These are phyloP conservation scores for Solanum dulcamara DNA, from an alignment of 257 asterid species.

Conservation along the genomic window DNA sequence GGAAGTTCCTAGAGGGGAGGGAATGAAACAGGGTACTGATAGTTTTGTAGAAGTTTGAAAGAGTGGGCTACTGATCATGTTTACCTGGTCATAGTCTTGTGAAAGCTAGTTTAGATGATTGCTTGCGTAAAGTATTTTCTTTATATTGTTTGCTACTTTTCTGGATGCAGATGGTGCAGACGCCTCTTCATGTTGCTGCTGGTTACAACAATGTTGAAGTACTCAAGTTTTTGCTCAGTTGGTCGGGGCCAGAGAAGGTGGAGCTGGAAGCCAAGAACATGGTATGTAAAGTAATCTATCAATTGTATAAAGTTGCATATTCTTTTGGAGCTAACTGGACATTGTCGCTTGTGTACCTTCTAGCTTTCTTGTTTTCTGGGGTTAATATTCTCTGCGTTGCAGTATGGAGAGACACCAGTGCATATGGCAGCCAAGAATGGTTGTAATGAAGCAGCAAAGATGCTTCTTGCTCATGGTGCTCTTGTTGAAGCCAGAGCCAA, in stretches of 20 bases:
- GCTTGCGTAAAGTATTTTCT: background rate
- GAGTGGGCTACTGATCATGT: background rate
- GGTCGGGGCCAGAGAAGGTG: conserved; percentile 69
- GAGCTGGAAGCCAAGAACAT: conserved; percentile 88
- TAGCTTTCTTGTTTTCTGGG: conserved; percentile 2
- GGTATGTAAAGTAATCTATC: conserved; percentile 28
- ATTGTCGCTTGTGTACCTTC: background rate
- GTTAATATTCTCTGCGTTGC: conserved; percentile 3
- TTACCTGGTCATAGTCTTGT: background rate
- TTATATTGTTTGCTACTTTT: background rate
- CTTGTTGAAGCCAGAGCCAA: conserved; percentile 87
- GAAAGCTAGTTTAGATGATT: background rate
- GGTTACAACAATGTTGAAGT: conserved; percentile 81
- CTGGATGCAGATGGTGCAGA: conserved; percentile 73
- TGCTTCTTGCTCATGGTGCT: conserved; percentile 85
- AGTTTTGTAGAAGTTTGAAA: background rate
- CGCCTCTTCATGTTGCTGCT: conserved; percentile 96
- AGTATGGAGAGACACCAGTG: conserved; percentile 98
- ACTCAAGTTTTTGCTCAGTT: conserved; percentile 59
- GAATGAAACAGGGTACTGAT: background rate
- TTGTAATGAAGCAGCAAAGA: conserved; percentile 71
- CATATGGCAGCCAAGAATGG: conserved; percentile 99
- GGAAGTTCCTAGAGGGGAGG: background rate
- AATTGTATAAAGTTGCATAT: background rate
- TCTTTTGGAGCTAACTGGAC: background rate